These are phyloP conservation scores for Chlorella sp. DNA, from an alignment of 139 green algal genomes.

Conservation along the genomic window DNA sequence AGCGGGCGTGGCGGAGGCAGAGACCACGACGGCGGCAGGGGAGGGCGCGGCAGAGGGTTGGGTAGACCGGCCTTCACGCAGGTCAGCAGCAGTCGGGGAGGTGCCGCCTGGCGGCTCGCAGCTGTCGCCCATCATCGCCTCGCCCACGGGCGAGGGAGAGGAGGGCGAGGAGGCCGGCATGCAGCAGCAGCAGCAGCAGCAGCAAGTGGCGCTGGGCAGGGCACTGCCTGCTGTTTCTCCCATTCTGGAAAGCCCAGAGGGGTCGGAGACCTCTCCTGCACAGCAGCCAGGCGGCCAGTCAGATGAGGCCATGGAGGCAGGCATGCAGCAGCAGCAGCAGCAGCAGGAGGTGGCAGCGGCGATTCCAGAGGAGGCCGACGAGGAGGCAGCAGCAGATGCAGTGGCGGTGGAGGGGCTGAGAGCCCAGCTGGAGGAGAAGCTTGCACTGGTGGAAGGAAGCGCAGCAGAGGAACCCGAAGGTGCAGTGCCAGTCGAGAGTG, in stretches of 20 bases:
- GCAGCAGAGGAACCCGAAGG: not conserved
- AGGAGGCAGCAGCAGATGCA: not conserved
- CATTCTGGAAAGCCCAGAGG: no score
- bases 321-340: not conserved
- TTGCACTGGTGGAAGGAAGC: not conserved
- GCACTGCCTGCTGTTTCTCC: not conserved
- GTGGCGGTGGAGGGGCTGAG: not conserved
- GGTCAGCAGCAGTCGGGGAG: no score
- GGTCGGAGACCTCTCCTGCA: no score
- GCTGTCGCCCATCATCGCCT: not conserved
- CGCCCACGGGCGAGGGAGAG: not conserved
- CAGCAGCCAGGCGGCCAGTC: no score
- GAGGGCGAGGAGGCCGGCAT: not conserved
- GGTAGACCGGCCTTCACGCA: not conserved
- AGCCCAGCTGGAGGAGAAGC: not conserved
- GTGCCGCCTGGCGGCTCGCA: not conserved
- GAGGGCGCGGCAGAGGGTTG: not conserved
- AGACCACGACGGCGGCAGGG: not conserved
- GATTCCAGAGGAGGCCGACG: not conserved
- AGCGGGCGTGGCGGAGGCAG: not conserved
- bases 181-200: constrained; percentile 2
- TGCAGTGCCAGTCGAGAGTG: not conserved
- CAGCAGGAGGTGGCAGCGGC: not conserved
- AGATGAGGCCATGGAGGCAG: no score
- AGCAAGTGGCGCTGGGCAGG: not conserved